These are phyloP conservation scores for Aphanomyces invadans DNA, from an alignment of 352 stramenopile species.

Conservation along the genomic window DNA sequence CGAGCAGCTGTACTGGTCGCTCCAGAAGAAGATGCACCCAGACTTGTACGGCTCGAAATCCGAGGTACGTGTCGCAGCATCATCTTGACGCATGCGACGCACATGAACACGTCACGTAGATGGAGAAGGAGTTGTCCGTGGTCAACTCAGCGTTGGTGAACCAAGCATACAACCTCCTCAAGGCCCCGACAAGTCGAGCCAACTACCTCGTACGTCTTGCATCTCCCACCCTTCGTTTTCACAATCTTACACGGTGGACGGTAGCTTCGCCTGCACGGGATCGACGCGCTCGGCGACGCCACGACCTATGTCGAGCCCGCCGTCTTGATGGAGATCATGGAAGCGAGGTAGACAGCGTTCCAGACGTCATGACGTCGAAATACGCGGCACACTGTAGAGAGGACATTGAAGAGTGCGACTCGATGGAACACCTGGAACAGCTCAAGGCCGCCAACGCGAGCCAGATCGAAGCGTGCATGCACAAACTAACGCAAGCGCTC, in stretches of 20 bases:
- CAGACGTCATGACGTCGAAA: too few relatives aligned
- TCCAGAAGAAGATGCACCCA: constrained; percentile 79
- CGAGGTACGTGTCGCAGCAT: constrained; percentile 34
- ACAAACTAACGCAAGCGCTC: constrained; percentile 65
- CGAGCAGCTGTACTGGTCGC: constrained; percentile 81
- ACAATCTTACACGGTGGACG: background rate
- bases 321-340: constrained; percentile 80
- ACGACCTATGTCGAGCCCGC: constrained; percentile 67
- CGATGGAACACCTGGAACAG: constrained; percentile 41
- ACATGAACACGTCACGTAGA: constrained; percentile 33
- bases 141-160: constrained; percentile 76
- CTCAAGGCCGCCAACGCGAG: constrained; percentile 53
- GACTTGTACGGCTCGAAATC: constrained; percentile 83
- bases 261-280: constrained; percentile 69
- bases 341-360: constrained; percentile 46
- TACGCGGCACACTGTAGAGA: constrained; percentile 41
- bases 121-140: constrained; percentile 70
- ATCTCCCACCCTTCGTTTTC: background rate
- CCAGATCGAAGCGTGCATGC: constrained; percentile 66
- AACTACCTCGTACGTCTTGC: constrained; percentile 60
- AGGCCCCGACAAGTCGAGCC: constrained; percentile 73
- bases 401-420: constrained; percentile 51
- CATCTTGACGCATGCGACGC: background rate
- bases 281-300: constrained; percentile 70
- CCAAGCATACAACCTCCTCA: constrained; percentile 82